phyloP scores from a whole-genome alignment of 805 yeast species.

The Lipomyces orientalis region DNA sequence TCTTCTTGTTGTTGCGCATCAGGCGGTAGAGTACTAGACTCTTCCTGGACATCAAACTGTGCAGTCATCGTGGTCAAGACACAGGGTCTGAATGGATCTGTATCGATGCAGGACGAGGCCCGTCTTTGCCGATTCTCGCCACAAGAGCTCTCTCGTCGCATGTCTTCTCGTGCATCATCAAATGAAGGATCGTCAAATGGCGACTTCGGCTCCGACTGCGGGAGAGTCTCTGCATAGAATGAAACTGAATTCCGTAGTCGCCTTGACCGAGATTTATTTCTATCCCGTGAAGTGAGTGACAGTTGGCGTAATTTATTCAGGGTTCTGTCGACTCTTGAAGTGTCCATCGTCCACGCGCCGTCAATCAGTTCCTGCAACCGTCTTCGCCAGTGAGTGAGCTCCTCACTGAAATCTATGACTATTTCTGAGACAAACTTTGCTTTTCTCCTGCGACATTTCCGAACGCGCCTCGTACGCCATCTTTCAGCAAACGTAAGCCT shows the following conservation, averaged over 20 bases:
- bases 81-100: background rate
- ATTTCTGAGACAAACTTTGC: background rate
- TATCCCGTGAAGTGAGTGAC: background rate
- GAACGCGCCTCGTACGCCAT: background rate
- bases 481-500: background rate
- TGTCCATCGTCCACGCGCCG: background rate
- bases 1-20: background rate
- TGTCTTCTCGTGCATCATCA: background rate
- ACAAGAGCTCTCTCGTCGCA: background rate
- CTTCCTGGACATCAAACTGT: background rate
- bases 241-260: background rate
- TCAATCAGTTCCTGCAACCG: background rate
- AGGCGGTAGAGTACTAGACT: background rate
- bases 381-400: background rate
- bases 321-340: background rate
- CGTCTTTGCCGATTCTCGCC: background rate
- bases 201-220: background rate
- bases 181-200: background rate
- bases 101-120: background rate
- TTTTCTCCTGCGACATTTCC: background rate
- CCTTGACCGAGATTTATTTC: background rate
- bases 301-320: background rate
- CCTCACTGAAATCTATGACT: background rate
- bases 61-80: background rate
- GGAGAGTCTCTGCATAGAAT: background rate